Base-by-base conservation (phyloP, 257 asterid genomes). In the Striga asiatica region DNA sequence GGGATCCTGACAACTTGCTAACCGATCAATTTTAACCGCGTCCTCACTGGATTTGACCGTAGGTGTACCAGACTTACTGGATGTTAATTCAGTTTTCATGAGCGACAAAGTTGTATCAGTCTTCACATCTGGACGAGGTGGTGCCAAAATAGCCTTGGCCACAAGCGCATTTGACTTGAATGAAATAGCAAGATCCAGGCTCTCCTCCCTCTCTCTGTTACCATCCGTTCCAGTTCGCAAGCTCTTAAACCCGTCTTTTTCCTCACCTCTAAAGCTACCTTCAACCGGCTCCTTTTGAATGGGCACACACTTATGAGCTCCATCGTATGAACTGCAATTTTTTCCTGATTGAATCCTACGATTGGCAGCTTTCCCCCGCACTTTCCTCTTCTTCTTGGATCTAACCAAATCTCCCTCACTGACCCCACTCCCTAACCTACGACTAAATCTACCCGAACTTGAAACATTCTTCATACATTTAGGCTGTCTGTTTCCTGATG, bases 121-220 rank as follows among this genome's bases (percentile, higher is more conserved):
- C 32, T 69, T 74, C 54, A 35, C 58, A 54, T 29, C 64, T 25
- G 82, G 65, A 71, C 62, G 50, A 47, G 84, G 60, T 24, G 86
- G 74, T 8, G 78, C 64, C 78, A 74, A 70, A 68, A 78, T 71
- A 72, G 86, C 79, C 75, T 82, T 81, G 13, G 94, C 94, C 34
- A 85, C 81, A 35, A 86, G 81, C 50, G 93, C 68, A 76, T 83
- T 83, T 50, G 97, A 85, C 74, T 79, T 81, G 50, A 81, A 85
- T 2, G 89, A 79, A 59, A 85, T 85, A 60, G 80, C 77, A 71
- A 82, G 97, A 56, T 89, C 85, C 80, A 81, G 76, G 60, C 84
- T 77, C 51, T 73, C 64, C 61, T 82, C 82, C 74, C 80, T 71
- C 61, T 60, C 76, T 54, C 41, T 57, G 32, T 61, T 58, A 28